Conservation (phyloP, 2,329 filamentous ascomycete species). For the Teratosphaeria epicoccoides region DNA sequence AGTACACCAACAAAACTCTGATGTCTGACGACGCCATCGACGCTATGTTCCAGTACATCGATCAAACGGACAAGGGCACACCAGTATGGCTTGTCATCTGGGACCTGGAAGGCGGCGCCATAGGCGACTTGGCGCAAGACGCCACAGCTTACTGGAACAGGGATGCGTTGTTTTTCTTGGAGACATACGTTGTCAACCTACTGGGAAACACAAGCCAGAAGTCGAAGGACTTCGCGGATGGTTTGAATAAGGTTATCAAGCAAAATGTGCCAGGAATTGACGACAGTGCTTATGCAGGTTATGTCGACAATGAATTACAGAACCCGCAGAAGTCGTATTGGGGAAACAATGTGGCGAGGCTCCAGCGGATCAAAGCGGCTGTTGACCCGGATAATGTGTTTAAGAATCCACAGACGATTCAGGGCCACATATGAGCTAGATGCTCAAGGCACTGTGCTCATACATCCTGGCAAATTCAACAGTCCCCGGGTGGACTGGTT, state of each 20-base stretch:
- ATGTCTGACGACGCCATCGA: constrained; percentile 11
- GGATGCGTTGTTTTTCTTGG: constrained; percentile 13
- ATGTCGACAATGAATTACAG: constrained; percentile 20
- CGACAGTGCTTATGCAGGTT: constrained; percentile 13
- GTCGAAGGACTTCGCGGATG: constrained; percentile 1
- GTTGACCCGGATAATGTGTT: constrained; percentile 25
- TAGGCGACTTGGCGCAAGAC: constrained; percentile 9
- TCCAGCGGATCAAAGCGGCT: constrained; percentile 22
- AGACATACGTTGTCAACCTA: constrained; percentile 11
- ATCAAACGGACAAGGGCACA: constrained; percentile 7
- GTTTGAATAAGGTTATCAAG: background rate
- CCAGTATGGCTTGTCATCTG: constrained; percentile 12
- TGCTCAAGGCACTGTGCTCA: background rate
- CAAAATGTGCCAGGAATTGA: constrained; percentile 2
- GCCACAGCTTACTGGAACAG: constrained; percentile 13
- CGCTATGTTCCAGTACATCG: constrained; percentile 13
- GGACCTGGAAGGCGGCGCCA: constrained; percentile 11
- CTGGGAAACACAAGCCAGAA: constrained; percentile 5
- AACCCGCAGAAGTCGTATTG: constrained; percentile 23
- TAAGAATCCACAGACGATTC: constrained; percentile 10
- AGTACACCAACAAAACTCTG: constrained; percentile 6
- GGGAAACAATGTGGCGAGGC: constrained; percentile 18
- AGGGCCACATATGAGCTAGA: background rate
- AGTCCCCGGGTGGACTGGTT: too few species aligned
- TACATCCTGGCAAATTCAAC: too few species aligned